Evolutionary conservation across 2,329 filamentous ascomycete species (phyloP), one percentile per base, ranked within the genome.

Genomic region (Colletotrichum godetiae): DNA sequence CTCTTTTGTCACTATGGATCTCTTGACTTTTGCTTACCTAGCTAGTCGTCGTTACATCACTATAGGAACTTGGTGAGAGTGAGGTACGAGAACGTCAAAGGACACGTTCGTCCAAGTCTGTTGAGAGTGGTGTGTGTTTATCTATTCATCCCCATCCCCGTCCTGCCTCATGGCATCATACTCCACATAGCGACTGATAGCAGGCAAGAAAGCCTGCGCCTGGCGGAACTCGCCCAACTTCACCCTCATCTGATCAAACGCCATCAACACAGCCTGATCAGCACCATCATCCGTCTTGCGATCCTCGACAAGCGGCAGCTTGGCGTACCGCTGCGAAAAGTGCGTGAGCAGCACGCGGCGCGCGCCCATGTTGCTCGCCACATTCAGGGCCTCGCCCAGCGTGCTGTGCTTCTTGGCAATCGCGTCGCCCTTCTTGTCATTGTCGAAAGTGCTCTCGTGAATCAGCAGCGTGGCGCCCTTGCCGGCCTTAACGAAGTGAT

Each of bases 401-500:
- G 97, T 99, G 52, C 90, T 94, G 85, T 99, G 97, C 79, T 93
- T 95, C 89, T 99, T 99, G 64, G 93, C 94, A 33, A 88, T 80
- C 4, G 97, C 97, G 78, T 98, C 95, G 19, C 88, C 90, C 52
- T 83, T 78, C 77, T 98, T 89, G 78, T 97, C 94, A 80, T 98
- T 94, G 77, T 97, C 94, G 80, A 99, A 98, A 0, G 97, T 99
- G 75, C 95, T 95, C 87, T 99, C 97, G 85, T 99, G 97, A 68
- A 99, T 91, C 5, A 98, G 90, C 7, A 99, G 88, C 15, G 96
- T 97, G 2, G 93, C 92, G 74, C 91, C 92, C 58, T 85, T 84
- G 58, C 94, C 97, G 63, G 96, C 93, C 13, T 82, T 77, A 0
- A 91, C 90, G 79, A 99, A 98, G 0, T 84, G 80, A 2, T 84